Percentiles rank a stretch among this genome's conserved stretches.
phyloP scores from a whole-genome alignment of 106 monocot genomes.

The Apostasia shenzhenica region DNA sequence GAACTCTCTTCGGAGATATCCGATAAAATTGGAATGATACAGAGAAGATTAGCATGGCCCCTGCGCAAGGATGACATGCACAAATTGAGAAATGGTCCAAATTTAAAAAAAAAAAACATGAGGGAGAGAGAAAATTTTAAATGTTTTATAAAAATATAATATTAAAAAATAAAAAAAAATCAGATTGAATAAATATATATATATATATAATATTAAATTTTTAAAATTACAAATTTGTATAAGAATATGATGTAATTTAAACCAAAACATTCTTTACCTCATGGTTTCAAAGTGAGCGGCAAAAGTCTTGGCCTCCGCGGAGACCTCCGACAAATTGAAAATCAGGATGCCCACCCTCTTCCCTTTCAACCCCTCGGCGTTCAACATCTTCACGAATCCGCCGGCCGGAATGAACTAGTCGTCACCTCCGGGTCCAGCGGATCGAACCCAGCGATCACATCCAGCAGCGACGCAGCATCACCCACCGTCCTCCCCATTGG shows the following conservation, averaged over 20 bases:
- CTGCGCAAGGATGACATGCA: constrained; percentile 98
- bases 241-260: too few species aligned
- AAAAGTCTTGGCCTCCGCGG: constrained; percentile 17
- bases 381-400: constrained; percentile 57
- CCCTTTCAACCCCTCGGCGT: constrained; percentile 36
- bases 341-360: constrained; percentile 69
- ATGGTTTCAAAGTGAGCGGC: constrained; percentile 46
- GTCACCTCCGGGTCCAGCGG: constrained; percentile 43
- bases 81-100: constrained; percentile 99
- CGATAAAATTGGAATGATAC: constrained; percentile 97
- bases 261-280: constrained; percentile 23
- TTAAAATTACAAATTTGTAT: too few species aligned
- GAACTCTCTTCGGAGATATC: constrained; percentile 94
- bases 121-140: too few species aligned
- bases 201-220: too few species aligned
- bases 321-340: constrained; percentile 19
- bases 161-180: neutral
- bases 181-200: neutral
- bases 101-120: too few species aligned
- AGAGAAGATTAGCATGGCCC: constrained; percentile 99
- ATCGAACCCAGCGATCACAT: constrained; percentile 62
- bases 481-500: constrained; percentile 54
- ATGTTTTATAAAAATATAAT: neutral
- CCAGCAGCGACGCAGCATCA: constrained; percentile 56
- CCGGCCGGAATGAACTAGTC: constrained; percentile 38